phyloP scores from a whole-genome alignment of 768 basidiomycete species.

The Phylloporus rhodoxanthus region DNA sequence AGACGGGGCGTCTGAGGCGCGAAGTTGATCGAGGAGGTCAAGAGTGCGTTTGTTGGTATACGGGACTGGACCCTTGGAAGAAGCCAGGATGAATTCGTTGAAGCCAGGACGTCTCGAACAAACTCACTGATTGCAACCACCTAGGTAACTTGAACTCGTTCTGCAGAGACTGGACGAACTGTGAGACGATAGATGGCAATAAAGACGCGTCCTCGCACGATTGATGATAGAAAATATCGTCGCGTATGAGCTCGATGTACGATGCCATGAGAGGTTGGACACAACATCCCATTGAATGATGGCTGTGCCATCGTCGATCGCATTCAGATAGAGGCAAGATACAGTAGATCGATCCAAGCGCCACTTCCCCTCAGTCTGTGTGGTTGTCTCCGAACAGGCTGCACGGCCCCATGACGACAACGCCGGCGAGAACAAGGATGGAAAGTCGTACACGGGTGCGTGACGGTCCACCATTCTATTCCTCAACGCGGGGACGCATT shows the following conservation, averaged over 20 bases:
- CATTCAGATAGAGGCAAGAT: too few species aligned
- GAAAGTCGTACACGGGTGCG: too few species aligned
- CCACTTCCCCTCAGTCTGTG: too few species aligned
- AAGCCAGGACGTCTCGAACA: background rate
- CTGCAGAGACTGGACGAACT: background rate
- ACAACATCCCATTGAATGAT: too few species aligned
- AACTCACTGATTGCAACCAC: constrained; percentile 4
- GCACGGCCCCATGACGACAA: too few species aligned
- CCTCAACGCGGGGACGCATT: too few species aligned
- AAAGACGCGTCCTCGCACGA: background rate
- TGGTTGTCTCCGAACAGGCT: too few species aligned
- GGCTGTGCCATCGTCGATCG: too few species aligned
- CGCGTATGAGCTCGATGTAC: background rate
- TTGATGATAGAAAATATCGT: background rate
- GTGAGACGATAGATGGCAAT: background rate
- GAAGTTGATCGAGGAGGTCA: background rate
- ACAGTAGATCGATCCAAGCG: too few species aligned
- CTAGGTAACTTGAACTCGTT: constrained; percentile 1
- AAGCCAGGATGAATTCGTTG: background rate
- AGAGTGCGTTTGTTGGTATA: background rate
- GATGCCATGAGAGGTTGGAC: too few species aligned
- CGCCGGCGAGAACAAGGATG: too few species aligned
- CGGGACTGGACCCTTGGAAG: background rate
- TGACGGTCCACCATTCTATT: too few species aligned
- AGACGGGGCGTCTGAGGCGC: background rate